Evolutionary conservation across 1,284 basidiomycete species (phyloP), one percentile per base, ranked within the genome.

Genomic region (Tetrapyrgos nigripes): DNA sequence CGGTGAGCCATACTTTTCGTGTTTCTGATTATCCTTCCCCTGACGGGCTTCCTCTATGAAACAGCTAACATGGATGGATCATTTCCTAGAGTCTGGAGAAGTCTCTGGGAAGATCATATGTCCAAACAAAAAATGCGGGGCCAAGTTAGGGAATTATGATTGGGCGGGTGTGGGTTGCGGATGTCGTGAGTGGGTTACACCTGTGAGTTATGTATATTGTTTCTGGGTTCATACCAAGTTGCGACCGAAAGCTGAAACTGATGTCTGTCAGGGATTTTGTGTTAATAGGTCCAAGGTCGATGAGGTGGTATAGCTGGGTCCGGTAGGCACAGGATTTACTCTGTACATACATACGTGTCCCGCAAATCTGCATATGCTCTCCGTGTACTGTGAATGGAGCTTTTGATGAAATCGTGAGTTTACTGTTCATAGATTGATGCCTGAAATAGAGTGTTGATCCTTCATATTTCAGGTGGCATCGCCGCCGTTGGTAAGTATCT

Each of bases 101-200:
- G 77, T 97, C 23, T 84, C 87, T 0, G 97, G 97, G 4, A 96
- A 96, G 79, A 91, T 99, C 58, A 66, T 86, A 1, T 99, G 97
- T 69, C 97, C 97, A 1, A 96, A 95, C 70, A 83, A 86, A 65
- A 94, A 92, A 70, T 99, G 97, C 67, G 83, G 83, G 0, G 88
- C 85, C 19, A 99, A 99, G 77, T 83, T 99, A 24, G 97, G 97
- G 4, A 97, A 92, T 70, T 99, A 91, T 70, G 96, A 97, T 73
- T 99, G 97, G 97, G 94, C 96, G 3, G 97, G 97, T 1, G 88
- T 94, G 48, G 87, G 91, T 70, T 98, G 96, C 72, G 92, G 92
- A 23, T 98, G 96, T 70, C 91, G 88, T 67, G 87, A 90, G 68
- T 96, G 94, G 94, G 92, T 96, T 31, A 89, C 88, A 6, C 94